Evolutionary conservation across 2,329 filamentous ascomycete species (phyloP).

Genomic region (Phaeosphaeriaceae sp.): DNA sequence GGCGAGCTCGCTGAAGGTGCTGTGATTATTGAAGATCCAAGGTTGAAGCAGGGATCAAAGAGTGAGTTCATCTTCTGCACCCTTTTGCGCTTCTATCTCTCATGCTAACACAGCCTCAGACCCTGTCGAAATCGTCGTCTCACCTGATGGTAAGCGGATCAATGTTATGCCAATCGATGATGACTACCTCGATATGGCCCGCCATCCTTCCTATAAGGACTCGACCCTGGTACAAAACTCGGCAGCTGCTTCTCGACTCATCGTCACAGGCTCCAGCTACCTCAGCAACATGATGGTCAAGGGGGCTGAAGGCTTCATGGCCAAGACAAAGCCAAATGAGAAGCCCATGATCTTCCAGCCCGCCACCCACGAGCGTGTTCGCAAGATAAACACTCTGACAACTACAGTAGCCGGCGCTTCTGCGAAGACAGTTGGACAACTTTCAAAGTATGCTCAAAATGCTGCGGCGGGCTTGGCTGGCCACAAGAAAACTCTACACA

Average conservation of each 20-base stretch:
- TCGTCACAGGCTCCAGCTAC: slow-evolving; percentile 84
- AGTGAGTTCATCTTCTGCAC: slow-evolving; percentile 60
- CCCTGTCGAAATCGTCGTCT: slow-evolving; percentile 80
- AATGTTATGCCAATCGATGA: slow-evolving; percentile 70
- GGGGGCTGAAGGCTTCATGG: slow-evolving; percentile 80
- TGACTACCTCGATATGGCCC: slow-evolving; percentile 76
- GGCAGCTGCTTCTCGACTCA: slow-evolving; percentile 84
- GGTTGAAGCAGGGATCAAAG: slow-evolving; percentile 86
- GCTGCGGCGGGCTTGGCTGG: slow-evolving; percentile 77
- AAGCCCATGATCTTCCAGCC: slow-evolving; percentile 90
- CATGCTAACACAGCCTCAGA: slow-evolving; percentile 57
- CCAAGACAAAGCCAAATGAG: slow-evolving; percentile 75
- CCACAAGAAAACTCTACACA: slow-evolving; percentile 63
- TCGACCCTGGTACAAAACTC: slow-evolving; percentile 87
- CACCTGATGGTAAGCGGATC: slow-evolving; percentile 71
- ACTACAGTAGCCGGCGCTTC: slow-evolving; percentile 78
- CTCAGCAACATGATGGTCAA: slow-evolving; percentile 78
- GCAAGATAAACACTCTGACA: slow-evolving; percentile 89
- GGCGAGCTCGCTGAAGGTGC: slow-evolving; percentile 87
- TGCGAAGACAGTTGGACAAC: slow-evolving; percentile 83
- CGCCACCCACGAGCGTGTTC: slow-evolving; percentile 80
- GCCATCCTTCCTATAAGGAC: slow-evolving; percentile 90
- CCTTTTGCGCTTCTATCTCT: slow-evolving; percentile 9
- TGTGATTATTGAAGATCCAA: slow-evolving; percentile 76
- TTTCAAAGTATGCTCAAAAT: slow-evolving; percentile 86